These are phyloP conservation scores for Fistulinella cinereoalba DNA, from an alignment of 1,284 basidiomycete genomes.

Conservation along the genomic window DNA sequence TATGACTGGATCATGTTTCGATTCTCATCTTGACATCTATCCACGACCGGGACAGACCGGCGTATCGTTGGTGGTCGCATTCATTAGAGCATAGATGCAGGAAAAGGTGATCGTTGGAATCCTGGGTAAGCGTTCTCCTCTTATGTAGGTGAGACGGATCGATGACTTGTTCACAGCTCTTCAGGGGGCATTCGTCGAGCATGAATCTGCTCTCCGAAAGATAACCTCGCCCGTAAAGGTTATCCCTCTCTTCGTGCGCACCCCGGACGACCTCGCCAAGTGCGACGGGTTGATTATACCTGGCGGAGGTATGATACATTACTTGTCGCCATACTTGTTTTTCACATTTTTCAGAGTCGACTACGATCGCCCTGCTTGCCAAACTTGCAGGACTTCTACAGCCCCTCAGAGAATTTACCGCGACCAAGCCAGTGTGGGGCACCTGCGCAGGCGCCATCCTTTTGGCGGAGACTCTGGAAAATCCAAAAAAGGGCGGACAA, in stretches of 20 bases:
- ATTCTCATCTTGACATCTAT: neutral
- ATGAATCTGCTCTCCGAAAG: constrained; percentile 68
- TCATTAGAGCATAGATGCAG: constrained; percentile 12
- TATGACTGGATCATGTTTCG: too few relatives aligned
- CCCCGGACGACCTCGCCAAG: constrained; percentile 65
- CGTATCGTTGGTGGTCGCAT: too few relatives aligned
- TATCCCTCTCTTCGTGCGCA: constrained; percentile 68
- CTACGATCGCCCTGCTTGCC: constrained; percentile 88
- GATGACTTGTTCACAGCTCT: constrained; percentile 54
- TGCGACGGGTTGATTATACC: constrained; percentile 93
- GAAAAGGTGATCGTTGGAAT: constrained; percentile 27
- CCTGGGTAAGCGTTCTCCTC: constrained; percentile 18
- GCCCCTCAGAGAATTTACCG: constrained; percentile 71
- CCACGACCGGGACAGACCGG: neutral
- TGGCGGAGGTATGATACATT: constrained; percentile 62
- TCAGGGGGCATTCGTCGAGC: constrained; percentile 94
- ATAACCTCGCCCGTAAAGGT: constrained; percentile 48
- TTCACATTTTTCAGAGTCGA: constrained; percentile 63
- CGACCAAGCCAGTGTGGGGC: constrained; percentile 84
- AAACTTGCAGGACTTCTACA: constrained; percentile 77
- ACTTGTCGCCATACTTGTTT: neutral
- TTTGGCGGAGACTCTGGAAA: constrained; percentile 70
- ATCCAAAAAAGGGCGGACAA: constrained; percentile 85
- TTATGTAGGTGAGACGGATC: neutral
- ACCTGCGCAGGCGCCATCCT: constrained; percentile 97